Evolutionary conservation across 2,329 filamentous ascomycete genomes (phyloP), one percentile per base, ranked within the genome.

Genomic region (Ophiostoma sp.): DNA sequence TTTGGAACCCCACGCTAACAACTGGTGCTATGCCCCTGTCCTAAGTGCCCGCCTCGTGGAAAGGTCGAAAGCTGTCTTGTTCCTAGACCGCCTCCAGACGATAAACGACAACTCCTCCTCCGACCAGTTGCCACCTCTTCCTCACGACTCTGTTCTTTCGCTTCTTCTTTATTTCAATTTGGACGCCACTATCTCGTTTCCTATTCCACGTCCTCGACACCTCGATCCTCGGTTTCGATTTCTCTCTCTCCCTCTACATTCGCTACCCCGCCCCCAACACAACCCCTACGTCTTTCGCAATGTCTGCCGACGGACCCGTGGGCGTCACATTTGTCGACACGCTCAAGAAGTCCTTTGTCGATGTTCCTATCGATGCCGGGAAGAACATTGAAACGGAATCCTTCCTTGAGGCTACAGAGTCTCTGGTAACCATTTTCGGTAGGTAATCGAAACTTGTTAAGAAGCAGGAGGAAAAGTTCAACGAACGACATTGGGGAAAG

Each of bases 391-490:
- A 89, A 72, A 98, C 96, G 64, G 89, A 88, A 73, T 90, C 97
- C 82, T 99, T 98, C 84, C 91, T 98, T 76, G 93, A 97, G 77
- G 96, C 96, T 73, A 89, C 94, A 71, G 94, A 98, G 87, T 91
- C 93, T 73, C 84, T 98, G 82, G 92, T 92, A 71, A 92, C 90
- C 75, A 89, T 99, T 75, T 98, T 98, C 80, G 93, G 94, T 96
- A 82, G 36, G 76, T 72, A n/a, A n/a, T n/a, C n/a, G n/a, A n/a
- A n/a, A n/a, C n/a, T n/a, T n/a, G n/a, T n/a, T n/a, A n/a, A n/a
- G n/a, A n/a, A n/a, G n/a, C n/a, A n/a, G n/a, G n/a, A n/a, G n/a
- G n/a, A n/a, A n/a, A n/a, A n/a, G n/a, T n/a, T n/a, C n/a, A n/a
- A n/a, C n/a, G n/a, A n/a, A n/a, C n/a, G n/a, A n/a, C n/a, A 57